Evolutionary conservation across 75 land plant genomes (phyloP).

Genomic region (Pinus albicaulis): DNA sequence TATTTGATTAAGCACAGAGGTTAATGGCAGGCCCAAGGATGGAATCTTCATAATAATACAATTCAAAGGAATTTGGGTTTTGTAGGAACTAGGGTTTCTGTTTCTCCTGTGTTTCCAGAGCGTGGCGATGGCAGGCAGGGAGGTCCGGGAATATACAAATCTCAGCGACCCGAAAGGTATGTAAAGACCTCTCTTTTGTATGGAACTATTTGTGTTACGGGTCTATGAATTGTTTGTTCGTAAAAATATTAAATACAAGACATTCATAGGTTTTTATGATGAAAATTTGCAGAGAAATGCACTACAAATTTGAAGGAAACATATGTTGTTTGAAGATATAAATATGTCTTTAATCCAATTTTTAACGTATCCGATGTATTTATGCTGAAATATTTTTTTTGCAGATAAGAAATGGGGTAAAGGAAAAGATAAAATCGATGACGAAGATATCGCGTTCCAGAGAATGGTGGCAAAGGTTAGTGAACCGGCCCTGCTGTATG

Average conservation of each 20-base stretch:
- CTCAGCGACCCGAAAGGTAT: conserved; percentile 92
- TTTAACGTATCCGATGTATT: no score
- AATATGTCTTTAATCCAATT: not conserved
- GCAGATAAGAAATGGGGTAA: conserved; percentile 92
- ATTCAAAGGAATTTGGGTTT: no score
- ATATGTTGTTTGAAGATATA: no score
- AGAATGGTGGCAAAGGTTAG: conserved; percentile 99
- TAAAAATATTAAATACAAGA: not conserved
- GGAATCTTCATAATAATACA: no score
- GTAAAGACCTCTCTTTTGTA: not conserved
- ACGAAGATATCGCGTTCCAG: conserved; percentile 92
- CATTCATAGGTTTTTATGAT: not conserved
- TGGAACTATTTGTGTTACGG: not conserved
- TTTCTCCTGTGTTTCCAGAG: no score
- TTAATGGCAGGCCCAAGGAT: no score
- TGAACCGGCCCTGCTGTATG: conserved; percentile 36
- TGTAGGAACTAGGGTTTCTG: no score
- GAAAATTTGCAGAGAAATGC: not conserved
- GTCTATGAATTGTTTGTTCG: not conserved
- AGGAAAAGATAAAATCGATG: conserved; percentile 93
- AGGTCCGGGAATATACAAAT: conserved; percentile 95
- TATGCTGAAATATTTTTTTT: no score
- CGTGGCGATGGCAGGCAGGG: conserved; percentile 77
- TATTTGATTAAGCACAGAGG: no score
- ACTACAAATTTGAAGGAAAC: no score